phyloP scores from a whole-genome alignment of 805 yeast genomes.

The Hanseniaspora singularis region DNA sequence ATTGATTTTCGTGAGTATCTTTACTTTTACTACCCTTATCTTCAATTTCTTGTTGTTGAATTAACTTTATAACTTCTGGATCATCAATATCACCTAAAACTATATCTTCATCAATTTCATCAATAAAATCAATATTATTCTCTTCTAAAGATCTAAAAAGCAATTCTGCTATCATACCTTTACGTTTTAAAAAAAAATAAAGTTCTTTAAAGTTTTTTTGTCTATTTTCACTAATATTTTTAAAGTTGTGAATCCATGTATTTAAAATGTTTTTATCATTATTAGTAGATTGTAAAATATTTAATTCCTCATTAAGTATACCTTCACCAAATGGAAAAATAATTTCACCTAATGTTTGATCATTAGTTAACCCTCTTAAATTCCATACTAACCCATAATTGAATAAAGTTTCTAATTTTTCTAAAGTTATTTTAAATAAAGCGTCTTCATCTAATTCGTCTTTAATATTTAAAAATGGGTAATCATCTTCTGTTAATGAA shows the following conservation, averaged over 20 bases:
- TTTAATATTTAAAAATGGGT: background rate
- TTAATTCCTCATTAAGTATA: background rate
- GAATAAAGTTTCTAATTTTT: conserved; percentile 1
- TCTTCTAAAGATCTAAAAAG: conserved; percentile 12
- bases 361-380: background rate
- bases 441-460: background rate
- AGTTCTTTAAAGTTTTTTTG: conserved; percentile 1
- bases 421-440: background rate
- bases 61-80: conserved; percentile 18
- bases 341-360: conserved; percentile 11
- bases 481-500: background rate
- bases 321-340: conserved; percentile 14
- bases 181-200: conserved; percentile 7
- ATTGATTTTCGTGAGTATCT: conserved; percentile 19
- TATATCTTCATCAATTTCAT: conserved; percentile 7
- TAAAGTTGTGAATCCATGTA: conserved; percentile 4
- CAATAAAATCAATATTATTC: conserved; percentile 12
- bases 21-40: conserved; percentile 15
- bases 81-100: conserved; percentile 15
- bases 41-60: conserved; percentile 17
- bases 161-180: conserved; percentile 14
- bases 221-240: background rate
- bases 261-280: background rate
- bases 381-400: conserved; percentile 14
- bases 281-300: background rate